Percentiles rank a stretch among this genome's conserved stretches.
Conservation (phyloP, 78 protist genomes). For the Capsaspora owczarzaki region DNA sequence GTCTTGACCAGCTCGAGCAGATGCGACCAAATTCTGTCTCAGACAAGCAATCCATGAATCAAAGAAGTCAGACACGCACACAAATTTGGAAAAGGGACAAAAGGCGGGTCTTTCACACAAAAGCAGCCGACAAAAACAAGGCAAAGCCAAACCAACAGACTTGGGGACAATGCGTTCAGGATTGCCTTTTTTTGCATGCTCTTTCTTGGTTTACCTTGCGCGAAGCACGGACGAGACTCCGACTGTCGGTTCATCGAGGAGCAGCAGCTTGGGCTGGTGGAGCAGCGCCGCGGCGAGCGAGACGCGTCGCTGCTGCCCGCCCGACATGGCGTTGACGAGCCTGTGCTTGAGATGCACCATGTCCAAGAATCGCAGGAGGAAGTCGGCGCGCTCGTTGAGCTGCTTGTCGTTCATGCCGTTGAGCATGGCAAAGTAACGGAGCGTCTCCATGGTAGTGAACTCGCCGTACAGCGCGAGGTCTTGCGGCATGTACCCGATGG, state of each 20-base stretch:
- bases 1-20: constrained; percentile 14
- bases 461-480: constrained; percentile 47
- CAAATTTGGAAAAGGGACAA: no score
- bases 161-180: no score
- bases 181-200: no score
- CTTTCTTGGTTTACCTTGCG: neutral
- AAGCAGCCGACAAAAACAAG: neutral
- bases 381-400: neutral
- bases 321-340: constrained; percentile 28
- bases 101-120: no score
- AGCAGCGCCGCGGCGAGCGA: constrained; percentile 31
- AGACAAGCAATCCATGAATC: neutral
- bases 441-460: constrained; percentile 34
- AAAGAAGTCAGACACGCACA: no score
- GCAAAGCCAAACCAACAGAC: neutral
- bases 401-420: constrained; percentile 16
- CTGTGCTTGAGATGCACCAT: neutral
- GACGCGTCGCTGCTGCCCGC: constrained; percentile 57
- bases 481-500: constrained; percentile 51
- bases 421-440: constrained; percentile 26
- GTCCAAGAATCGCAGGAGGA: constrained; percentile 13
- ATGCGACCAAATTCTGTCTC: constrained; percentile 23
- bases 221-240: neutral
- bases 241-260: constrained; percentile 16
- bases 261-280: constrained; percentile 40